Evolutionary conservation across 805 yeast genomes (phyloP), one percentile per base, ranked within the genome.

Genomic region (Kazachstania bromeliacearum): DNA sequence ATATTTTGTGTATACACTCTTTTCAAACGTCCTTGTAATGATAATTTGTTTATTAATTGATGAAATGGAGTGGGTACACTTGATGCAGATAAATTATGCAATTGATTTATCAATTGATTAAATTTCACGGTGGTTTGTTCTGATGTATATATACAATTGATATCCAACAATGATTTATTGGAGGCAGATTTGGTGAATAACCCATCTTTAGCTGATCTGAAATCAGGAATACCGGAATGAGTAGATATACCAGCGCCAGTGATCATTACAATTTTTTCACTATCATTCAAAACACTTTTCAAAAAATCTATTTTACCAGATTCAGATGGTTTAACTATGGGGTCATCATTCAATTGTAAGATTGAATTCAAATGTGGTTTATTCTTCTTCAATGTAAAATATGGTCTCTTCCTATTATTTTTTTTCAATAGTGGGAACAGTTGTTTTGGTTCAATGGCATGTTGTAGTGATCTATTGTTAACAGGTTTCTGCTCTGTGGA

Each of bases 171-270:
- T 30, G 81, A 79, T 53, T 79, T 80, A 12, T 85, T 85, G 41
- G 53, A 53, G 0, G 57, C 43, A 2, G 59, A 51, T 28, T 64
- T 62, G 27, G 75, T 56, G 37, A 73, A 71, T 53, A 87, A 84
- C 33, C 87, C 66, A 2, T 95, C 95, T 41, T 76, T 64, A 1
- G 85, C 72, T 6, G 94, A 81, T 53, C 96, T 63, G 52, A 85
- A 81, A 49, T 81, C 92, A 3, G 95, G 95, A 27, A 85, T 87
- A 4, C 96, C 96, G 1, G 94, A 85, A 20, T 82, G 80, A 36
- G 88, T 92, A 9, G 95, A 84, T 14, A 84, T 74, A 3, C 96
- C 96, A 13, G 96, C 96, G 8, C 96, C 96, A 1, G 88, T 74
- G 20, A 87, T 68, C 20, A 79, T 72, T 2, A 84, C 68, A 21